Conservation (phyloP, 208 protist species). For the Leishmania amazonensis region DNA sequence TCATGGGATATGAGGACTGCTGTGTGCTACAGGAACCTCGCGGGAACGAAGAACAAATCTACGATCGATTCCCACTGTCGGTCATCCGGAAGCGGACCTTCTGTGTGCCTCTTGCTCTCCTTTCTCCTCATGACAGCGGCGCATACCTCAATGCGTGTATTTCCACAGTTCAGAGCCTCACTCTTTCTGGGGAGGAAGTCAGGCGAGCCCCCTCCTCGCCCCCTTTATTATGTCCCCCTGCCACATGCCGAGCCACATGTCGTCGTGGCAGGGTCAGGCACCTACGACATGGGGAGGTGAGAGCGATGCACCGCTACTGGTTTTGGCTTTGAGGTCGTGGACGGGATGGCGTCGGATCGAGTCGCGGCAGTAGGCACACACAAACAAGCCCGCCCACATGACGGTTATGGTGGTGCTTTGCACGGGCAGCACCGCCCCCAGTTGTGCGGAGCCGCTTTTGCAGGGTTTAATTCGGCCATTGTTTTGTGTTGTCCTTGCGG, state of each 20-base stretch:
- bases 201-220: not conserved
- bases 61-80: not conserved
- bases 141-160: not conserved
- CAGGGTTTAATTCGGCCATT: too few species aligned
- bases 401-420: too few species aligned
- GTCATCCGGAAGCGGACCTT: not conserved
- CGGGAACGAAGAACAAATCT: not conserved
- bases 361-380: too few species aligned
- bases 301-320: not conserved
- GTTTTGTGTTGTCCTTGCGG: too few species aligned
- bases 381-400: too few species aligned
- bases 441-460: too few species aligned
- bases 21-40: not conserved
- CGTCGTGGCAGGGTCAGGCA: not conserved
- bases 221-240: not conserved
- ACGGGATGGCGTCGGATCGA: not conserved
- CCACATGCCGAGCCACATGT: not conserved
- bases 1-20: not conserved
- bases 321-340: not conserved
- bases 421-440: too few species aligned
- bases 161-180: not conserved
- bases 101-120: not conserved
- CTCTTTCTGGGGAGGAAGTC: not conserved
- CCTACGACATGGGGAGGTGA: not conserved
- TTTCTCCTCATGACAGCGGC: not conserved